These are phyloP conservation scores for Sporormia fimetaria DNA, from an alignment of 495 filamentous ascomycete species.

Conservation along the genomic window DNA sequence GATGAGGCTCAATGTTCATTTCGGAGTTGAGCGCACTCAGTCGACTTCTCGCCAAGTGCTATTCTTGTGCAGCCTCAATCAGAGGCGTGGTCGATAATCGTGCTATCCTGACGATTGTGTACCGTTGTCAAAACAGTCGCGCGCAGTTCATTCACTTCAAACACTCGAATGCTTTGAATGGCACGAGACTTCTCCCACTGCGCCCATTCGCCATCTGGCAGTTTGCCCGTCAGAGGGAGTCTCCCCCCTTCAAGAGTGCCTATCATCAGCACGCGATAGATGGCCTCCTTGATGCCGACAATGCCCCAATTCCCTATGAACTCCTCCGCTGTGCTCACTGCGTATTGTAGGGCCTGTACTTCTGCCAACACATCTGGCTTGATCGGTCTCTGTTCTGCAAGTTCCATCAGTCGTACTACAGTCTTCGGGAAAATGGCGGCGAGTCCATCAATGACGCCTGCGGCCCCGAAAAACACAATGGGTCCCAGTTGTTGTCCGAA, in stretches of 20 bases:
- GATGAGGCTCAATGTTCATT: too few relatives aligned
- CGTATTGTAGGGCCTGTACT: conserved; percentile 46
- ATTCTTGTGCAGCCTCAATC: too few relatives aligned
- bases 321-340: conserved; percentile 43
- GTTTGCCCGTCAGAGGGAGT: conserved; percentile 37
- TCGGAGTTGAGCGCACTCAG: too few relatives aligned
- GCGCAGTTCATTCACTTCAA: too few relatives aligned
- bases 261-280: conserved; percentile 43
- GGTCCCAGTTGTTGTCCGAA: conserved; percentile 61
- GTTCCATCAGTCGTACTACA: conserved; percentile 42
- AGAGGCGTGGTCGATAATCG: too few relatives aligned
- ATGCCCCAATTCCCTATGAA: conserved; percentile 48
- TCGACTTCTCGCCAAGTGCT: too few relatives aligned
- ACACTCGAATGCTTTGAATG: too few relatives aligned
- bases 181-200: conserved; percentile 23
- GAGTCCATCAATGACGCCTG: conserved; percentile 57
- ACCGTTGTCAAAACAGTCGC: too few relatives aligned
- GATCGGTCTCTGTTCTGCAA: conserved; percentile 34
- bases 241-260: conserved; percentile 45
- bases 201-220: conserved; percentile 22
- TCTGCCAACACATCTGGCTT: conserved; percentile 38
- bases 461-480: conserved; percentile 46
- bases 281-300: conserved; percentile 54
- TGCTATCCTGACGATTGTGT: too few relatives aligned
- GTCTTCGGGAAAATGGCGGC: conserved; percentile 54